Conservation (phyloP, 139 green algal species). For the Chlorella sp. region DNA sequence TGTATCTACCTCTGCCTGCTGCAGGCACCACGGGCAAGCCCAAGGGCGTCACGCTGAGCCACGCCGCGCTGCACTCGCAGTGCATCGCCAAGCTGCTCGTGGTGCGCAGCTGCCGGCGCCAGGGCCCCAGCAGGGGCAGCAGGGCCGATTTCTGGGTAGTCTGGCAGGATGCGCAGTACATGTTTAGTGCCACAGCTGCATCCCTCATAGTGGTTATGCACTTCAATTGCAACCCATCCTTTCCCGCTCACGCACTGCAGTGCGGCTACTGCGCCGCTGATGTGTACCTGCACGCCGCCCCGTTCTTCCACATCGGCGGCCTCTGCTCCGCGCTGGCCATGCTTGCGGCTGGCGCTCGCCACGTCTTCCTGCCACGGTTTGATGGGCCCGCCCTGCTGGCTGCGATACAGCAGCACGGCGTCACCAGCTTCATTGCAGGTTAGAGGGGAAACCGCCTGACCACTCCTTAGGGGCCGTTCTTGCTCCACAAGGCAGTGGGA, state of each 20-base stretch:
- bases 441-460: no score
- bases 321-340: constrained; percentile 83
- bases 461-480: no score
- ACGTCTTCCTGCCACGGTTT: constrained; percentile 64
- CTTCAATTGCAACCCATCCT: no score
- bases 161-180: no score
- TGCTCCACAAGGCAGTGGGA: no score
- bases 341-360: constrained; percentile 72
- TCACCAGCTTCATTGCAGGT: constrained; percentile 82
- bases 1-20: constrained; percentile 40
- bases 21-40: constrained; percentile 73
- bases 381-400: constrained; percentile 20
- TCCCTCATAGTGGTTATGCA: no score
- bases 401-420: constrained; percentile 46
- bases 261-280: constrained; percentile 76
- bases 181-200: no score
- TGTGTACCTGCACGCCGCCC: constrained; percentile 88
- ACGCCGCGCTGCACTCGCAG: constrained; percentile 75
- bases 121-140: no score
- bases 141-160: no score
- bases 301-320: constrained; percentile 92
- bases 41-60: constrained; percentile 73
- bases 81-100: constrained; percentile 77
- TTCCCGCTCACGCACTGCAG: constrained; percentile 20
- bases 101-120: constrained; percentile 8